Evolutionary conservation across 2,329 filamentous ascomycete species (phyloP).

Genomic region (Penicillium griseofulvum): DNA sequence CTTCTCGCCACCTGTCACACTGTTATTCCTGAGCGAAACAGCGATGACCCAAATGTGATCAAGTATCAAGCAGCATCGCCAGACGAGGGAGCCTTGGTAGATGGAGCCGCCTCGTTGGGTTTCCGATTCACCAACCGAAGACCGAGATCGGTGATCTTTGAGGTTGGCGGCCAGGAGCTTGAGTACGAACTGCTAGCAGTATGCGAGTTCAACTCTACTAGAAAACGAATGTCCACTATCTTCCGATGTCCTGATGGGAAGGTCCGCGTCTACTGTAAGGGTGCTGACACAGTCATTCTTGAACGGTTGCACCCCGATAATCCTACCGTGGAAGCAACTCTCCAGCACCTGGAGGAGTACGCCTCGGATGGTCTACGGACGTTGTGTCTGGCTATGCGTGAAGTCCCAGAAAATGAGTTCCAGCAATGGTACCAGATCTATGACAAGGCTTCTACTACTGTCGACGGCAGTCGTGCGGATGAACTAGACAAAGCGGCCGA

Average conservation of each 20-base stretch:
- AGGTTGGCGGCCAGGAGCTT: conserved; percentile 66
- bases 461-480: conserved; percentile 86
- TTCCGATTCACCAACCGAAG: conserved; percentile 91
- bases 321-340: conserved; percentile 80
- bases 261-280: conserved; percentile 90
- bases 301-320: conserved; percentile 83
- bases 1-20: conserved; percentile 91
- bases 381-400: conserved; percentile 89
- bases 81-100: conserved; percentile 93
- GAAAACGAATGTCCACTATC: conserved; percentile 97
- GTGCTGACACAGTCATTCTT: conserved; percentile 94
- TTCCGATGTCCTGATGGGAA: conserved; percentile 96
- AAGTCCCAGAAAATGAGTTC: conserved; percentile 85
- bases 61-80: conserved; percentile 98
- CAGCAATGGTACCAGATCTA: conserved; percentile 82
- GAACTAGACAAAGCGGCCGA: conserved; percentile 97
- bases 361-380: conserved; percentile 94
- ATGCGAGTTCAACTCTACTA: conserved; percentile 98
- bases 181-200: conserved; percentile 92
- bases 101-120: conserved; percentile 80
- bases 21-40: conserved; percentile 86
- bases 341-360: conserved; percentile 97
- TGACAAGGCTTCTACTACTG: conserved; percentile 82
- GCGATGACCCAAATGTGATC: conserved; percentile 74
- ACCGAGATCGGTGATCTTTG: conserved; percentile 81